Percentiles rank a stretch among this genome's conserved stretches.
Conservation (phyloP, 768 basidiomycete species). For the Chalciporus piperatus region DNA sequence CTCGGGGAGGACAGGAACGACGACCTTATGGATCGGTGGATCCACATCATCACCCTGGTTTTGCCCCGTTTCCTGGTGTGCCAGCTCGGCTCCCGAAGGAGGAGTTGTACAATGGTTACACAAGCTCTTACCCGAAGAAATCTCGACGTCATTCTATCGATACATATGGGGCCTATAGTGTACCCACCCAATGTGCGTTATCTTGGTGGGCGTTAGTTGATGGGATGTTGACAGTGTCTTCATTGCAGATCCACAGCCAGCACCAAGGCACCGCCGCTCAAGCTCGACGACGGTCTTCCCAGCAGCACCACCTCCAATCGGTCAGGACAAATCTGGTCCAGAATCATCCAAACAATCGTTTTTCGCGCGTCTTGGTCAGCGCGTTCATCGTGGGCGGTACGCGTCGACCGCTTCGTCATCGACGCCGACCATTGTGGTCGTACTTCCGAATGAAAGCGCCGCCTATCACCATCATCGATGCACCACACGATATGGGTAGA, state of each 20-base stretch:
- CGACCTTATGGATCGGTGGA: background rate
- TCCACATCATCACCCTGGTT: background rate
- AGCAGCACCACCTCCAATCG: background rate
- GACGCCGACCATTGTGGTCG: background rate
- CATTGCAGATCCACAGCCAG: conserved; percentile 6
- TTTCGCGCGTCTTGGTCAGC: background rate
- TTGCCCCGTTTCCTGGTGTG: background rate
- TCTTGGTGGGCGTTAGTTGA: background rate
- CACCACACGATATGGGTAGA: background rate
- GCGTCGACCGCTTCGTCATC: background rate
- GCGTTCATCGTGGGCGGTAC: background rate
- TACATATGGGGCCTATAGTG: background rate
- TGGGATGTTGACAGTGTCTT: background rate
- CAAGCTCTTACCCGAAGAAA: too few species aligned
- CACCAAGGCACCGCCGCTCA: background rate
- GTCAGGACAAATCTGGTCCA: background rate
- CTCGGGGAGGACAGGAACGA: background rate
- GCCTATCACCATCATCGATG: background rate
- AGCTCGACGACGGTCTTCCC: background rate
- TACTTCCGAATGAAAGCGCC: background rate
- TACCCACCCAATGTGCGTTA: background rate
- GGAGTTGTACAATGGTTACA: background rate
- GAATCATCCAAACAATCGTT: background rate
- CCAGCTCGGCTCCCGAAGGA: background rate
- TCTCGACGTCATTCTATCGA: background rate